Evolutionary conservation across 2,329 filamentous ascomycete genomes (phyloP), one percentile per base, ranked within the genome.

Genomic region (Proliferodiscus dingleyae): DNA sequence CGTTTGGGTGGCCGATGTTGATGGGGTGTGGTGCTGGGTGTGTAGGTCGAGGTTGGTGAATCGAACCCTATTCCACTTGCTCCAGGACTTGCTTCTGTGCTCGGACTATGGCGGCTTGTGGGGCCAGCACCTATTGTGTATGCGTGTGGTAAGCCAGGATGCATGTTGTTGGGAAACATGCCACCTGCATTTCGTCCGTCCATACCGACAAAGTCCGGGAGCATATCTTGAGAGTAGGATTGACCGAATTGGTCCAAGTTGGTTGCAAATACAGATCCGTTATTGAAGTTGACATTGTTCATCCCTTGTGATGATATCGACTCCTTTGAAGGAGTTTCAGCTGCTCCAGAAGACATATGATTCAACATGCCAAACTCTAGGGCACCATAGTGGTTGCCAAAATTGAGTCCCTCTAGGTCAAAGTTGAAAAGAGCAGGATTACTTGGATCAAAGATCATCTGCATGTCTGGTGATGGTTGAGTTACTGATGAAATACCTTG

Each of bases 341-440:
- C 85, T 11, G 87, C 85, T 11, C 87, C 87, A n/a, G 87, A 89
- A 49, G 88, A 89, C 87, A 98, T 95, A 64, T 97, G 91, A 22
- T 89, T 89, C 0, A 98, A 78, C 79, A 97, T 96, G 43, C 89
- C 87, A 64, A 97, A 96, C 66, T 97, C 93, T 65, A 95, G 76
- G 15, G 90, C 91, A 49, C 90, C 91, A 62, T 97, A 98, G 54
- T 95, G 89, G 63, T 93, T 97, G 45, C 89, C 90, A 65, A 97
- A 98, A 64, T 93, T 93, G 64, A 96, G 78, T 48, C 89, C 89
- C 45, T 94, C 89, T 9, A 96, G 80, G 64, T 97, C 90, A 65
- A 97, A 95, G 64, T 96, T 96, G 76, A 94, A 96, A 45, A 95
- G 70, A 1, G 89, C 87, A 3, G 90, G 89, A 63, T 97, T 93